Conservation (phyloP, 2,329 filamentous ascomycete genomes). For the Microthyrium microscopicum region DNA sequence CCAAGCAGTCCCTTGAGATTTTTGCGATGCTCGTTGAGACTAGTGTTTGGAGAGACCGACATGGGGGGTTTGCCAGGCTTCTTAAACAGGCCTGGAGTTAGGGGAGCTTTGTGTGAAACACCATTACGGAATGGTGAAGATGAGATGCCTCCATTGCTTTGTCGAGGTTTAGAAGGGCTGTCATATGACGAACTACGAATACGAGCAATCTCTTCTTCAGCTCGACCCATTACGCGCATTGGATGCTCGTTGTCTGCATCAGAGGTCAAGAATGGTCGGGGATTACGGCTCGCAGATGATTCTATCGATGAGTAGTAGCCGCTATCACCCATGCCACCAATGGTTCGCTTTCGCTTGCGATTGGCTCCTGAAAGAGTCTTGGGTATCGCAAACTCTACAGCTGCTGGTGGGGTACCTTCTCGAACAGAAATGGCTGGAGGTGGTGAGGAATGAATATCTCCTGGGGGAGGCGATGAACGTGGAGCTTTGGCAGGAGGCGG, state of each 20-base stretch:
- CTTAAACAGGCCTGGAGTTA: constrained; percentile 73
- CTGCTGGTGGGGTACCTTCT: constrained; percentile 38
- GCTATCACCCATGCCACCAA: constrained; percentile 68
- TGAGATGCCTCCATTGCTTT: constrained; percentile 22
- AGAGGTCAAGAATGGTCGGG: constrained; percentile 50
- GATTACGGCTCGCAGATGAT: constrained; percentile 67
- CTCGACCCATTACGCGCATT: constrained; percentile 70
- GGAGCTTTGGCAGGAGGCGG: constrained; percentile 28
- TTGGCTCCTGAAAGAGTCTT: constrained; percentile 4
- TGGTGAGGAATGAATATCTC: constrained; percentile 75
- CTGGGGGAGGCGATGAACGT: constrained; percentile 53
- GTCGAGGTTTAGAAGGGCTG: constrained; percentile 60
- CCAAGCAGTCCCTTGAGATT: constrained; percentile 67
- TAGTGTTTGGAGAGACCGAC: constrained; percentile 85
- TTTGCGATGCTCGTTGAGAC: constrained; percentile 73
- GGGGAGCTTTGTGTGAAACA: constrained; percentile 38
- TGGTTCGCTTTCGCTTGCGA: constrained; percentile 45
- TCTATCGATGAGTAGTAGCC: constrained; percentile 90
- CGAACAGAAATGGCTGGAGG: constrained; percentile 56
- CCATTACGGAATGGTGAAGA: constrained; percentile 26
- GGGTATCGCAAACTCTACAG: constrained; percentile 23
- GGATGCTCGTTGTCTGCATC: constrained; percentile 60
- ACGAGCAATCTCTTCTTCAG: constrained; percentile 88
- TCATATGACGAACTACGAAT: constrained; percentile 86
- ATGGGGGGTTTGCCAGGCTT: constrained; percentile 45